These are phyloP conservation scores for Cucumis melo DNA, from an alignment of 306 rosid genomes.

Conservation along the genomic window DNA sequence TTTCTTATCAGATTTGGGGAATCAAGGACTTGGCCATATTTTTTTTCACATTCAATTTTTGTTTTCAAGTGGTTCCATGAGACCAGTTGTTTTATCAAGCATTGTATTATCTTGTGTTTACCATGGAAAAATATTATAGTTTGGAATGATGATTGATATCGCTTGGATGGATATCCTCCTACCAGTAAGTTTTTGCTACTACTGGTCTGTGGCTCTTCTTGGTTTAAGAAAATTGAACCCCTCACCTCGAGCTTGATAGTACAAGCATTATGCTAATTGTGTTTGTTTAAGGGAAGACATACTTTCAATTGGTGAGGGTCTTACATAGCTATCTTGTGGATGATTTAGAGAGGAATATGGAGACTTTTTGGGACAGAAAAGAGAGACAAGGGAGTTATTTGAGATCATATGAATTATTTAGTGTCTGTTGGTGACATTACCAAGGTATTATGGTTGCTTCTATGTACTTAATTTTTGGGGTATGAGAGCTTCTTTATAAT, in stretches of 20 bases:
- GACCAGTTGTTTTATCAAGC: neutral
- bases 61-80: neutral
- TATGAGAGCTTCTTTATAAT: conserved; percentile 1
- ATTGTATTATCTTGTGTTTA: neutral
- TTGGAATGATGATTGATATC: neutral
- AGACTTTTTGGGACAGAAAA: neutral
- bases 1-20: neutral
- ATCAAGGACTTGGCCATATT: neutral
- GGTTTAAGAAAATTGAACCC: neutral
- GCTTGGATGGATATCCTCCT: neutral
- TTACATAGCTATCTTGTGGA: neutral
- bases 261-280: neutral
- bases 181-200: neutral
- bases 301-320: neutral
- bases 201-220: neutral
- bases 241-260: no score
- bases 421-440: neutral
- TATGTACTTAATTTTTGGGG: neutral
- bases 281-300: neutral
- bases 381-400: neutral
- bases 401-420: neutral
- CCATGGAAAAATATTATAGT: neutral
- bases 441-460: neutral
- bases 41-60: neutral
- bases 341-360: neutral